These are phyloP conservation scores for Flammula alnicola DNA, from an alignment of 1,284 basidiomycete genomes.

Conservation along the genomic window DNA sequence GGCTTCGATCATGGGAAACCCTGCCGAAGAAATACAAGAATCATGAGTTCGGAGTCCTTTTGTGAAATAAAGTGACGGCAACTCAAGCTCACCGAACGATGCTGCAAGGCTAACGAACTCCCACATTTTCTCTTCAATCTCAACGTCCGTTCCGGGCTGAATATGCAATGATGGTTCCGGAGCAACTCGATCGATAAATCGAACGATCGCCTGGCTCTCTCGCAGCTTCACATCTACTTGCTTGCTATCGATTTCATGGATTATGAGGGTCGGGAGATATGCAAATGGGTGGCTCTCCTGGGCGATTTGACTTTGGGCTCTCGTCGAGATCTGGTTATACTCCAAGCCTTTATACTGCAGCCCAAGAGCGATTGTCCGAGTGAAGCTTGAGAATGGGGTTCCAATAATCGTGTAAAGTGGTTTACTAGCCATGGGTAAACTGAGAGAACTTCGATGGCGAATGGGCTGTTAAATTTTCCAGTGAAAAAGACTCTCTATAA, in stretches of 20 bases:
- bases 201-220: slow-evolving; percentile 35
- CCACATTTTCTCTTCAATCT: slow-evolving; percentile 33
- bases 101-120: slow-evolving; percentile 33
- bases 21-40: slow-evolving; percentile 17
- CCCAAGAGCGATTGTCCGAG: slow-evolving; percentile 30
- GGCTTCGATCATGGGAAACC: slow-evolving; percentile 31
- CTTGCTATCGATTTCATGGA: slow-evolving; percentile 27
- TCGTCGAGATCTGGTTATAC: slow-evolving; percentile 25
- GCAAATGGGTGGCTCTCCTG: slow-evolving; percentile 31
- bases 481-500: too few relatives aligned
- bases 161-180: slow-evolving; percentile 30
- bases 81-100: slow-evolving; percentile 26
- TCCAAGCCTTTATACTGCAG: slow-evolving; percentile 31
- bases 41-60: neutral
- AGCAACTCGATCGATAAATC: slow-evolving; percentile 32
- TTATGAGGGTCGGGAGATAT: slow-evolving; percentile 33
- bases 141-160: slow-evolving; percentile 12
- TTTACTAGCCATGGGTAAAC: too few relatives aligned
- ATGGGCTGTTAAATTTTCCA: too few relatives aligned
- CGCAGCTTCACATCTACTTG: slow-evolving; percentile 27
- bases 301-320: slow-evolving; percentile 17
- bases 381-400: slow-evolving; percentile 35
- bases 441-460: too few relatives aligned
- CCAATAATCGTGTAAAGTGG: slow-evolving; percentile 29
- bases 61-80: neutral